Base-by-base conservation (phyloP, 768 basidiomycete species). In the Leccinellum rugosiceps region DNA sequence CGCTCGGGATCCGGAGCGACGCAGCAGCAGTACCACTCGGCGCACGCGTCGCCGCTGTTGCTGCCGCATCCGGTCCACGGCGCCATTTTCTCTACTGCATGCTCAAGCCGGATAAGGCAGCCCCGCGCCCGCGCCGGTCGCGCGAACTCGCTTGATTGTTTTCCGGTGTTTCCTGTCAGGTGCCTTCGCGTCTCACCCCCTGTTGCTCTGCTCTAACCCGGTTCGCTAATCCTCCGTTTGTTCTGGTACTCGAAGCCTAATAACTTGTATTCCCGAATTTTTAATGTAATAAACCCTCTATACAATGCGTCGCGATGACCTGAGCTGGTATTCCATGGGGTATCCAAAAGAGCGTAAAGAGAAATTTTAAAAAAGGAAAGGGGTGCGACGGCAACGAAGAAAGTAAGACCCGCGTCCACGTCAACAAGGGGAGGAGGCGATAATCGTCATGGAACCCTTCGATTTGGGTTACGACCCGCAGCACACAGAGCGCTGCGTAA, bases 41-140 rank as follows among this genome's bases (percentile, higher is more conserved):
- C 2, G 80, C 80, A 11, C 83, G 88, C 6, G 85, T 85, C 15
- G 80, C 86, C 21, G 85, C 82, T 1, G 85, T 83, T 6, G 80
- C 85, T 8, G 86, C 84, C 6, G 84, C 81, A 3, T 78, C 81
- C 10, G 91, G 90, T 5, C 88, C 92, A 10, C 81, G 90, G 13
- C 81, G 92, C 6, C 91, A 94, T 71, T 94, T 94, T 71, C 75
- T 94, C 21, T 94, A 88, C 65, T 92, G 92, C 71, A 80, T 83
- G 2, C 74, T 94, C 55, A 89, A 86, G 64, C 77, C 80, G 6
- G 90, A 92, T 63, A 70, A 74, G 26, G 64, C 77, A 0, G 63
- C 34, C 6, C 72, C 74, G 34, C 83, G 83, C 19, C 72, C 76
- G 8, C 76, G 76, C 41, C 76, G 78, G 21, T 80, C 79, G 4